phyloP scores from a whole-genome alignment of 305 asterid genomes.

The Fraxinus floribunda region DNA sequence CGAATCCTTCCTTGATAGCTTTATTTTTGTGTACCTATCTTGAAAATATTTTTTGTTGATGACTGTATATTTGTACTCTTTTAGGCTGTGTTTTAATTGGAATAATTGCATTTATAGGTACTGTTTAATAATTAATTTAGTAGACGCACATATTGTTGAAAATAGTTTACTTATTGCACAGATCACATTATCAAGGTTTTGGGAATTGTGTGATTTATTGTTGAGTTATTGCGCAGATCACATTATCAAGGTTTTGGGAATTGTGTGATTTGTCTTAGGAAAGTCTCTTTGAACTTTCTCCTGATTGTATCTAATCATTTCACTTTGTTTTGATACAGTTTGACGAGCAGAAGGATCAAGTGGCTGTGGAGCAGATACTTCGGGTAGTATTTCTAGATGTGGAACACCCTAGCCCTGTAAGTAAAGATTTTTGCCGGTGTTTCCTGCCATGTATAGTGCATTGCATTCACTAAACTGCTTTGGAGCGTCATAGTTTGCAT shows the following conservation, averaged over 20 bases:
- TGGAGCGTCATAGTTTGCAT: not conserved
- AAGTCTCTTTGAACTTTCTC: conserved; percentile 12
- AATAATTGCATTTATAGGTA: not conserved
- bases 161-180: not conserved
- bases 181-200: not conserved
- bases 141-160: not conserved
- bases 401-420: conserved; percentile 82
- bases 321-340: conserved; percentile 46
- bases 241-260: not conserved
- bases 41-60: not conserved
- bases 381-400: conserved; percentile 81
- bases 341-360: conserved; percentile 87
- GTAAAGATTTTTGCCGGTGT: conserved; percentile 24
- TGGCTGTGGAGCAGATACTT: conserved; percentile 85
- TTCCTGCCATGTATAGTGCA: not conserved
- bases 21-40: not conserved
- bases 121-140: not conserved
- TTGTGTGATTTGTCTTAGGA: not conserved
- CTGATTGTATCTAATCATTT: conserved; percentile 13
- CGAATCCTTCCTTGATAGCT: not conserved
- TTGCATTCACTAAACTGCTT: not conserved
- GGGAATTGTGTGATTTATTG: not conserved
- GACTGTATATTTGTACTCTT: not conserved
- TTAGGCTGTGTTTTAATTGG: not conserved
- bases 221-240: not conserved